Percentiles rank a stretch among this genome's conserved stretches.
Conservation (phyloP, 179 eudicot genomes). For the Spinacia oleracea region DNA sequence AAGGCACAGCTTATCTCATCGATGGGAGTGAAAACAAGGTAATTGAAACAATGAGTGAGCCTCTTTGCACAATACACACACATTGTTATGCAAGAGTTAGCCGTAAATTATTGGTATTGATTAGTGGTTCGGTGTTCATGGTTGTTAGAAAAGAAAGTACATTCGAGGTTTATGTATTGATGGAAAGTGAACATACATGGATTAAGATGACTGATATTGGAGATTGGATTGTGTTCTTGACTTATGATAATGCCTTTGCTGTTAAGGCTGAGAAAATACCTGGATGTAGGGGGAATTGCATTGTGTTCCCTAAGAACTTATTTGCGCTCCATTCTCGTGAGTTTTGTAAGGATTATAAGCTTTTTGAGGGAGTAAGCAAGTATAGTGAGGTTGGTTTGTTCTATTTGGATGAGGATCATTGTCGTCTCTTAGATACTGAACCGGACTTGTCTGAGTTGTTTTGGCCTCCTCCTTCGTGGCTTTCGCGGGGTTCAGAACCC, state of each 20-base stretch:
- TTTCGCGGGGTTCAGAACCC: background rate
- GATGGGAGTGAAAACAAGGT: background rate
- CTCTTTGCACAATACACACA: too few relatives aligned
- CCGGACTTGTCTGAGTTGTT: background rate
- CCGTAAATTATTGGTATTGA: too few relatives aligned
- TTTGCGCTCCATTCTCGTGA: background rate
- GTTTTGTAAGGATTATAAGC: background rate
- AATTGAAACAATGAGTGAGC: background rate
- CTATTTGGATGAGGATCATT: background rate
- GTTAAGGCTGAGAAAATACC: too few relatives aligned
- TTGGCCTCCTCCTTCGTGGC: background rate
- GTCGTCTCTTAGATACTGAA: background rate
- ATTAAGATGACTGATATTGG: too few relatives aligned
- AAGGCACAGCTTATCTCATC: background rate
- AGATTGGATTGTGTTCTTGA: too few relatives aligned
- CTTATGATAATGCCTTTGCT: too few relatives aligned
- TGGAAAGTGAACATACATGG: too few relatives aligned
- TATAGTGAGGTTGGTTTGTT: background rate
- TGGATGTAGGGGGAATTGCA: background rate
- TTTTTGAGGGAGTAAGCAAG: background rate
- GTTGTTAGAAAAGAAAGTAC: too few relatives aligned
- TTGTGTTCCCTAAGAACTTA: background rate
- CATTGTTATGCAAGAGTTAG: background rate
- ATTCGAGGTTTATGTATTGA: too few relatives aligned
- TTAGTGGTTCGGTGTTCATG: too few relatives aligned